These are phyloP conservation scores for Erysiphe pulchra DNA, from an alignment of 2,329 filamentous ascomycete genomes.

Conservation along the genomic window DNA sequence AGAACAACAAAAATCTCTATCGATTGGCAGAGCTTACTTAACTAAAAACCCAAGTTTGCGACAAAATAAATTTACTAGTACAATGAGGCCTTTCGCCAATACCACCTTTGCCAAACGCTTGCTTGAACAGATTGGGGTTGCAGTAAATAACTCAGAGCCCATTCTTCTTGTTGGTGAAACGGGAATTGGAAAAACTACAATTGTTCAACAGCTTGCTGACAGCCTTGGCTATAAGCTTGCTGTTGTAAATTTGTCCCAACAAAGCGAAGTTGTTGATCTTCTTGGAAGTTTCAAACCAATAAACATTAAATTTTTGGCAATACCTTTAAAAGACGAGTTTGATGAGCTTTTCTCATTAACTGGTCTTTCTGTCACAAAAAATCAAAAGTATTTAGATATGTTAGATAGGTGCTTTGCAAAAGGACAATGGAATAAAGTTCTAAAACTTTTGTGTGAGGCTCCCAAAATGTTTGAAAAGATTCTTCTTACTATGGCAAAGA, in stretches of 20 bases:
- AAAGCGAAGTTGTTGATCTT: conserved; percentile 90
- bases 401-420: conserved; percentile 57
- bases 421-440: conserved; percentile 66
- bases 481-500: conserved; percentile 25
- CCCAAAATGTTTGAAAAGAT: conserved; percentile 64
- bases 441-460: conserved; percentile 70
- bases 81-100: conserved; percentile 47
- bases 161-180: conserved; percentile 93
- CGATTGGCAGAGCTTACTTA: conserved; percentile 39
- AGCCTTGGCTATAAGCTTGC: conserved; percentile 66
- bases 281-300: conserved; percentile 92
- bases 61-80: conserved; percentile 20
- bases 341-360: conserved; percentile 70
- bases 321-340: conserved; percentile 84
- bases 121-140: conserved; percentile 68
- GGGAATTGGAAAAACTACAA: conserved; percentile 92
- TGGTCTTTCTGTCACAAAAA: conserved; percentile 63
- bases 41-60: conserved; percentile 23
- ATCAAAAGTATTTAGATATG: conserved; percentile 62
- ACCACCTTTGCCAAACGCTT: conserved; percentile 65
- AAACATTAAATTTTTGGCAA: conserved; percentile 62
- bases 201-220: conserved; percentile 75
- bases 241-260: conserved; percentile 88
- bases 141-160: conserved; percentile 65
- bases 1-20: conserved; percentile 29